phyloP scores from a whole-genome alignment of 495 filamentous ascomycete species.

The Xylaria grammica region DNA sequence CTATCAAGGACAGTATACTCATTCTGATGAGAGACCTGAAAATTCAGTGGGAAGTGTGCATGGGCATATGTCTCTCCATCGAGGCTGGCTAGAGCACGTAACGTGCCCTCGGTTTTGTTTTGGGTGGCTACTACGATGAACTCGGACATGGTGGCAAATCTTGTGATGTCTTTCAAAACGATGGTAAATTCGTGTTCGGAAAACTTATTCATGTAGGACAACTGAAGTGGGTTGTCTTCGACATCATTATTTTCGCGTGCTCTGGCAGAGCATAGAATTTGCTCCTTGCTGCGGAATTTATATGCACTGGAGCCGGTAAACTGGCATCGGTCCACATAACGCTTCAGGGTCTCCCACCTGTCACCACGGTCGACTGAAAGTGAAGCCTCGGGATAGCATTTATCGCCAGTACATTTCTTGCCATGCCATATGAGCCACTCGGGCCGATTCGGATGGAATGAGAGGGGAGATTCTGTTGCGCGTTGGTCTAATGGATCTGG shows the following conservation, averaged over 20 bases:
- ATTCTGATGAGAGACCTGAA: constrained; percentile 72
- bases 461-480: constrained; percentile 48
- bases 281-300: constrained; percentile 63
- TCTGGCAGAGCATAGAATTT: constrained; percentile 82
- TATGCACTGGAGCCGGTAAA: constrained; percentile 72
- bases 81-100: constrained; percentile 81
- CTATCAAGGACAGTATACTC: constrained; percentile 93
- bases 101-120: constrained; percentile 64
- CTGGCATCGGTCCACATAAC: constrained; percentile 75
- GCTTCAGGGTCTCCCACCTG: constrained; percentile 70
- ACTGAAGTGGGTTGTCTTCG: constrained; percentile 65
- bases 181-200: constrained; percentile 64
- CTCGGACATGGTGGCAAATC: constrained; percentile 91
- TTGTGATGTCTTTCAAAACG: constrained; percentile 70
- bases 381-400: constrained; percentile 74
- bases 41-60: constrained; percentile 82
- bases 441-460: constrained; percentile 79
- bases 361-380: constrained; percentile 76
- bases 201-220: constrained; percentile 76
- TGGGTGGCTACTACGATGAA: constrained; percentile 89
- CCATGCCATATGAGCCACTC: constrained; percentile 95
- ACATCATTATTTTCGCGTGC: constrained; percentile 63
- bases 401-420: constrained; percentile 61
- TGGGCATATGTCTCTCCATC: constrained; percentile 82
- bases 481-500: constrained; percentile 46